phyloP scores from a whole-genome alignment of 495 filamentous ascomycete species.

The Arthonia radiata region DNA sequence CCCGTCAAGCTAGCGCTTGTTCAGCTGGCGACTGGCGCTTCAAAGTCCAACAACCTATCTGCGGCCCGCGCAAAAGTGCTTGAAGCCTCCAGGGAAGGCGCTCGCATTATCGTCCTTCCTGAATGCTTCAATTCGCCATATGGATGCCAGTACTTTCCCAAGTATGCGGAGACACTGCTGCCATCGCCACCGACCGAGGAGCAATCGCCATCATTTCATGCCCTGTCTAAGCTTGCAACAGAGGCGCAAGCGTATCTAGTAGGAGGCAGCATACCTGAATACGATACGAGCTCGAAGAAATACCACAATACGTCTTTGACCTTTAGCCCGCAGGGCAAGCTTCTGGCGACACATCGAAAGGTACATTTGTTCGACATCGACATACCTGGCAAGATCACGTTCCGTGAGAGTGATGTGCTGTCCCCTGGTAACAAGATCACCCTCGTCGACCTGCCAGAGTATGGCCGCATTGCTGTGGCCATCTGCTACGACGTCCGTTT shows the following conservation, averaged over 20 bases:
- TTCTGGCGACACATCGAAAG: constrained; percentile 80
- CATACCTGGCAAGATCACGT: constrained; percentile 82
- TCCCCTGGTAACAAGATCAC: constrained; percentile 61
- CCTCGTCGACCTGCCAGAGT: constrained; percentile 58
- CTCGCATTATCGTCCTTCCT: constrained; percentile 47
- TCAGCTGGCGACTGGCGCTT: constrained; percentile 52
- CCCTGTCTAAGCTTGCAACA: constrained; percentile 48
- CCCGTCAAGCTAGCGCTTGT: constrained; percentile 62
- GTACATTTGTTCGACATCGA: constrained; percentile 98
- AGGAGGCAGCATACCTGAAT: constrained; percentile 82
- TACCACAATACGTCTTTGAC: constrained; percentile 82
- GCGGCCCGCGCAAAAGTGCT: constrained; percentile 62
- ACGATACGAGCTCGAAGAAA: constrained; percentile 33
- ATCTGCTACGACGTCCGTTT: constrained; percentile 98
- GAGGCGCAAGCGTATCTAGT: constrained; percentile 58
- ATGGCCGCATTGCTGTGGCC: constrained; percentile 59
- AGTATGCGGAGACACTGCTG: constrained; percentile 71
- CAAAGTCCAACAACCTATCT: constrained; percentile 65
- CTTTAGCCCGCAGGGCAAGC: constrained; percentile 47
- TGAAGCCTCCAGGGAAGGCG: constrained; percentile 40
- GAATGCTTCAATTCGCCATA: constrained; percentile 99
- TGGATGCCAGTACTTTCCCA: constrained; percentile 70
- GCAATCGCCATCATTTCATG: constrained; percentile 61
- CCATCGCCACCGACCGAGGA: constrained; percentile 47
- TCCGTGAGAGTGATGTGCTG: constrained; percentile 74